A percentile compares a stretch with the other conserved stretches of the same genome.
Evolutionary conservation across 768 basidiomycete species (phyloP).

Genomic region (Lentinus brumalis): DNA sequence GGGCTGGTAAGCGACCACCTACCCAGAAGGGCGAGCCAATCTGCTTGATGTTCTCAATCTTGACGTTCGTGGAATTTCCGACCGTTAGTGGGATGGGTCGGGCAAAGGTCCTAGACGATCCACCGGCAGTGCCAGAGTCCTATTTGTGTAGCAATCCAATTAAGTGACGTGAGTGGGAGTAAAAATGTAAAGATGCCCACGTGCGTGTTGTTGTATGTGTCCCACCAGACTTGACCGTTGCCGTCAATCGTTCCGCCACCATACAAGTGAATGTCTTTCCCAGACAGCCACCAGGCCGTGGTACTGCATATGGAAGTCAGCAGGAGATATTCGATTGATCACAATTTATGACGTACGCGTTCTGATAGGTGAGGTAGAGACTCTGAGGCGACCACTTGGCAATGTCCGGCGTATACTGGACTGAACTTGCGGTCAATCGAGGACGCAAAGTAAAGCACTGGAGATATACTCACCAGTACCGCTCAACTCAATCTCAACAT

Average conservation of each 20-base stretch:
- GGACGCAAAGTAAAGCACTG: slow-evolving; percentile 3
- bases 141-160: slow-evolving; percentile 2
- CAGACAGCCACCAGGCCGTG: slow-evolving; percentile 44
- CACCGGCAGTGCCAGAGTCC: slow-evolving; percentile 43
- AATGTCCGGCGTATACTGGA: slow-evolving; percentile 42
- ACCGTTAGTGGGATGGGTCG: slow-evolving; percentile 48
- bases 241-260: slow-evolving; percentile 51
- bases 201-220: slow-evolving; percentile 29
- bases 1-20: slow-evolving; percentile 9
- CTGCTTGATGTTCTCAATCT: slow-evolving; percentile 41
- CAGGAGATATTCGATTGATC: background rate
- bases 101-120: slow-evolving; percentile 44
- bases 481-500: slow-evolving; percentile 42
- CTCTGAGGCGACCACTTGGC: slow-evolving; percentile 43
- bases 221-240: slow-evolving; percentile 48
- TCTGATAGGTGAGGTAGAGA: slow-evolving; percentile 45
- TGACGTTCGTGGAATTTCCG: slow-evolving; percentile 43
- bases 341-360: slow-evolving; percentile 34
- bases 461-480: slow-evolving; percentile 33
- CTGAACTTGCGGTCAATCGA: slow-evolving; percentile 9
- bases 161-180: background rate
- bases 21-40: slow-evolving; percentile 47
- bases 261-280: slow-evolving; percentile 38
- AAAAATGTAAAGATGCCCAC: slow-evolving; percentile 7
- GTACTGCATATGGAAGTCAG: slow-evolving; percentile 26